Conservation (phyloP, 1,284 basidiomycete genomes). For the Naganishia liquefaciens region DNA sequence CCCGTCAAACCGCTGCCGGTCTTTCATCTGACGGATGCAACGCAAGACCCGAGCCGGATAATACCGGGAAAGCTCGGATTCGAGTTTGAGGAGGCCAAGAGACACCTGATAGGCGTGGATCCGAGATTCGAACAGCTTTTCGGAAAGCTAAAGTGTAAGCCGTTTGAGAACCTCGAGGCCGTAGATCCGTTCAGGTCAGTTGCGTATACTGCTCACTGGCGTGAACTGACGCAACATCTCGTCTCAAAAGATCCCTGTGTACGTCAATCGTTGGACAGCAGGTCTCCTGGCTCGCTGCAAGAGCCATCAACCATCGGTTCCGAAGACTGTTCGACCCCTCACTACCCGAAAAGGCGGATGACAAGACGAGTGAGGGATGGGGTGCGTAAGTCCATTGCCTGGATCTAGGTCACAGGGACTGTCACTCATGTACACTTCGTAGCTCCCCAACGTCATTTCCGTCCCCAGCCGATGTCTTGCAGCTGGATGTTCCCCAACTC, state of each 20-base stretch:
- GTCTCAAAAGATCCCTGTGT: slow-evolving; percentile 60
- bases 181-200: slow-evolving; percentile 71
- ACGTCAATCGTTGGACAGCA: slow-evolving; percentile 80
- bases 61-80: slow-evolving; percentile 60
- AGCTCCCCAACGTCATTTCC: slow-evolving; percentile 62
- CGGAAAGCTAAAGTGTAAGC: slow-evolving; percentile 64
- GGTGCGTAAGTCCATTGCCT: slow-evolving; percentile 25
- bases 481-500: slow-evolving; percentile 62
- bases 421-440: not conserved
- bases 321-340: slow-evolving; percentile 69
- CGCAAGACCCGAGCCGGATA: slow-evolving; percentile 22
- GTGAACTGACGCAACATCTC: slow-evolving; percentile 15
- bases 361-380: slow-evolving; percentile 28
- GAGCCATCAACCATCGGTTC: slow-evolving; percentile 82
- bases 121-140: slow-evolving; percentile 70
- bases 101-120: slow-evolving; percentile 67
- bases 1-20: slow-evolving; percentile 18
- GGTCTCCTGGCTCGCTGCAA: slow-evolving; percentile 86
- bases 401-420: too few species aligned
- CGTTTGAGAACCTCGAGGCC: slow-evolving; percentile 69
- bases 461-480: slow-evolving; percentile 66
- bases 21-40: slow-evolving; percentile 24
- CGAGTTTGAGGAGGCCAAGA: slow-evolving; percentile 68
- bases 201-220: not conserved
- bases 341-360: slow-evolving; percentile 64